Evolutionary conservation across 495 filamentous ascomycete genomes (phyloP), one percentile per base, ranked within the genome.

Genomic region (Lasiosphaeriaceae sp.): DNA sequence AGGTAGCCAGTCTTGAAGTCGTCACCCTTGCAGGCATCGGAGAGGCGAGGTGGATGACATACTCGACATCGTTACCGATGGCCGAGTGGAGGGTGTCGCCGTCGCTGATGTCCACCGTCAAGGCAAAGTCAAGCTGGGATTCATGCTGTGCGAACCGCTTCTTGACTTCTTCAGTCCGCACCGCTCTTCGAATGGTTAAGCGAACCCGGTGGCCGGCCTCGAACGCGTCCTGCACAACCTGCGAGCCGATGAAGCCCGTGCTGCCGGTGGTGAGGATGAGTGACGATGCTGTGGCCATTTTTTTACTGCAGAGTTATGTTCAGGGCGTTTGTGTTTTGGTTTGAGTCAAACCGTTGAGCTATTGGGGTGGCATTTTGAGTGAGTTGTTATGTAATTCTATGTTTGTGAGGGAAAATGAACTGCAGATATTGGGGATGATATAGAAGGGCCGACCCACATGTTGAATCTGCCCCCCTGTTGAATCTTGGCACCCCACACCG

Each of bases 221-320:
- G 44, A 61, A 50, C 2, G 59, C 34, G 41, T 62, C 44, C 9
- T 53, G 39, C 0, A 61, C 55, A 26, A 63, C 58, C 19, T 74
- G 62, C 14, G 68, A 65, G 14, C 74, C 75, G 22, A 75, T 73
- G 57, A 67, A 70, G 58, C 72, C 73, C n/a, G 70, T 69, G 5
- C 64, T 61, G 17, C 71, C 60, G 17, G 68, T 69, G 52, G 74
- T 65, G 54, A 76, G 66, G 43, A 71, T 37, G 16, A 60, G 58
- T 1, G 41, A 51, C n/a, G 54, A 8, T 14, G 37, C 26, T 21
- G 48, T 59, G 37, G n/a, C 21, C 16, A 44, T 43, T 8, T 29
- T 41, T 44, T 26, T 51, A 29, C 21, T 11, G 26, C 21, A 17
- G 14, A 3, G 12, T 37, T 35, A 11, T 37, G 31, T n/a, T n/a